Base-by-base conservation (phyloP, 1,139 yeast genomes). In the Kodamaea ohmeri region DNA sequence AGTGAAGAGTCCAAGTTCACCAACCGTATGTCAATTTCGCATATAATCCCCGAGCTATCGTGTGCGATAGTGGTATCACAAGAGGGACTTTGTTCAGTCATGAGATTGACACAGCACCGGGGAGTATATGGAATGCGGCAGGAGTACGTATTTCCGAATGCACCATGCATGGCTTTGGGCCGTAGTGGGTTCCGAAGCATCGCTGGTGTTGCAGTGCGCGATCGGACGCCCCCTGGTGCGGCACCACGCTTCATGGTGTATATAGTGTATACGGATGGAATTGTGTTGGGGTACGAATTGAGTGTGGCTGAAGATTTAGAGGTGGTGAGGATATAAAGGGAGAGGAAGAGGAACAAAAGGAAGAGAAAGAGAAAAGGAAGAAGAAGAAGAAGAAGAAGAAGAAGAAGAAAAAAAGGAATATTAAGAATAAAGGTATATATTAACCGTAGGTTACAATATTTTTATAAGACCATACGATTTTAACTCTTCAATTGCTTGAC, bases 41-140 rank as follows among this genome's bases (percentile, higher is more conserved):
- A 61, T 17, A 47, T 77, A 4, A 68, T 83, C 1, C 82, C 83
- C 0, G 76, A 76, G 42, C 53, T 83, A 4, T 72, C 73, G 43
- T 73, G 80, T 26, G 61, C 74, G 15, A 58, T 80, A 4, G 76
- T 71, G 0, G 81, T 72, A 0, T 63, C 82, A 0, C 88, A 81
- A 45, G 71, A 72, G 36, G 88, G 89, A 0, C 54, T 72, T n/a
- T 70, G 79, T 4, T 58, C 81, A 1, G 57, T 83, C 0, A 70
- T 80, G 58, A 56, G 90, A 28, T 52, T 83, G 29, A 79, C 84
- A 19, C 65, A 68, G 35, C 70, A 70, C 50, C 56, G 80, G 20
- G 87, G 87, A 0, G 53, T 81, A 0, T 70, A 62, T 46, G 77
- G 79, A 2, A 64, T 82, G 69, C 60, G 89, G 31, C 85, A 80